These are phyloP conservation scores for Linaria vulgaris DNA, from an alignment of 257 asterid species.

Conservation along the genomic window DNA sequence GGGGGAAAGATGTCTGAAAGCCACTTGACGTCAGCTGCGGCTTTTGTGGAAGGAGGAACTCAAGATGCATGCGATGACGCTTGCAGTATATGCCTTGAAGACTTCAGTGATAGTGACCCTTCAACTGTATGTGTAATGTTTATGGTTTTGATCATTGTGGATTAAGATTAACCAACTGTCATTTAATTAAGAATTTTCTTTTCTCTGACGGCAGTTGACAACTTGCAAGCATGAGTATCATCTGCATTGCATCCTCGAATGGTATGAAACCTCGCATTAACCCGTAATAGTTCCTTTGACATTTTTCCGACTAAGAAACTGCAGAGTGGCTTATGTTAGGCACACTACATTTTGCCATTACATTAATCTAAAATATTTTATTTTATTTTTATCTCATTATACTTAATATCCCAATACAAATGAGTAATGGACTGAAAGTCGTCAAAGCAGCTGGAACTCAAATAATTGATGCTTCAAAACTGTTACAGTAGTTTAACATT, in stretches of 20 bases:
- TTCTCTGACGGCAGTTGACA: conserved; percentile 73
- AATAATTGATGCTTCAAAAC: too few species aligned
- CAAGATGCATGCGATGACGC: conserved; percentile 92
- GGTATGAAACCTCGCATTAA: conserved; percentile 37
- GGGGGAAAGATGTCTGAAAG: conserved; percentile 54
- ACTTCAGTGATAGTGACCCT: conserved; percentile 73
- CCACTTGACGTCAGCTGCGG: conserved; percentile 72
- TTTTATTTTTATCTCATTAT: too few species aligned
- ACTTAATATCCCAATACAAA: too few species aligned
- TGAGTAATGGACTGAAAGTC: too few species aligned
- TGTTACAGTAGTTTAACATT: too few species aligned
- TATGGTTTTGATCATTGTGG: neutral
- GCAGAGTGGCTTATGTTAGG: too few species aligned
- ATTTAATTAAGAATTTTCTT: conserved; percentile 19
- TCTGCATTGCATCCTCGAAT: conserved; percentile 90
- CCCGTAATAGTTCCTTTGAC: too few species aligned
- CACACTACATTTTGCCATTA: too few species aligned
- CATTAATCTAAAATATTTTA: too few species aligned
- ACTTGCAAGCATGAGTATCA: conserved; percentile 90
- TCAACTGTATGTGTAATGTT: conserved; percentile 53
- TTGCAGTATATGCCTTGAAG: conserved; percentile 94
- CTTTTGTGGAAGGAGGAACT: conserved; percentile 94
- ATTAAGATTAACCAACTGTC: conserved; percentile 10
- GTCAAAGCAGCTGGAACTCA: too few species aligned
- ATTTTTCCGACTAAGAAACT: too few species aligned